Evolutionary conservation across 1,284 basidiomycete genomes (phyloP), one percentile per base, ranked within the genome.

Genomic region (Kwoniella shivajii): DNA sequence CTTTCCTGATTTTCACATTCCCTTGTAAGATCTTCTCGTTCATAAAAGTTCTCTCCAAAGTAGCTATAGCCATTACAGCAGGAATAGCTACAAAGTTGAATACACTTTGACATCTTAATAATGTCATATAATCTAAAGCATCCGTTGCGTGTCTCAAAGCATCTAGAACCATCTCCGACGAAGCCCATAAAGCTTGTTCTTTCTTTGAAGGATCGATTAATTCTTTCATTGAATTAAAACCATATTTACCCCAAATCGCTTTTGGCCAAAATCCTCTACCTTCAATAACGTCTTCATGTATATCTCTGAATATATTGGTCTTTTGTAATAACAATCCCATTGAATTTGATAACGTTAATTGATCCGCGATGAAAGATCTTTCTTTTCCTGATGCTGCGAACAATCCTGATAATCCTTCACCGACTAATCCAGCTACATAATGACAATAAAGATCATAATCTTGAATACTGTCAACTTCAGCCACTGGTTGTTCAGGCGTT

Each of bases 361-460:
- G 90, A 44, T 85, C 80, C 37, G 84, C 87, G 47, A 99, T 79
- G 82, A 86, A 90, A 0, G 83, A 73, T 0, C 83, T 83, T 78
- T 99, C 95, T 72, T 94, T 92, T 39, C 85, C 86, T 4, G 91
- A 92, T 7, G 90, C 89, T 16, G 89, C 82, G 80, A 95, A 97
- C 45, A 99, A 82, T 6, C 91, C 85, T 0, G 92, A 94, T 45
- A 97, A 84, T 55, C 96, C 95, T 77, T 99, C 96, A 50, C 95
- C 96, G 60, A 99, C 95, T 55, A 99, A 86, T 2, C 95, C 96
- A 3, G 95, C 96, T 61, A 98, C 96, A 76, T 96, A 98, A 79
- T 99, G 95, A 75, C 96, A 99, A 80, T 99, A 99, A 11, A 98
- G 83, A 76, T 98, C 92, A 78, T 95, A 97, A 67, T 97, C 92